phyloP scores from a whole-genome alignment of 2,329 filamentous ascomycete genomes.

The Apiospora arundinis region DNA sequence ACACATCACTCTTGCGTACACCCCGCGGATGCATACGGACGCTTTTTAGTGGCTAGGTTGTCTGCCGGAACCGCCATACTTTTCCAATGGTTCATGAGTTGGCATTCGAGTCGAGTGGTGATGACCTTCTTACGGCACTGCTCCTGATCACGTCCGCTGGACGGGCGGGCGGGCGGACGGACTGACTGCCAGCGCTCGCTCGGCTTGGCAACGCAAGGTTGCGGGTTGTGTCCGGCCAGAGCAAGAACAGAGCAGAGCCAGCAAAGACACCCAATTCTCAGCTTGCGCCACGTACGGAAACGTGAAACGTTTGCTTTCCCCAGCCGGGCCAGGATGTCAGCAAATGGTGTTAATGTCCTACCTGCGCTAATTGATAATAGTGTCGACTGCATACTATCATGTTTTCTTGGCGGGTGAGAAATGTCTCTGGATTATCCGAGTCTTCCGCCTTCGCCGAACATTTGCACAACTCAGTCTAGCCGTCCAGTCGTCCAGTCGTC shows the following conservation, averaged over 20 bases:
- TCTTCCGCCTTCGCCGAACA: not conserved
- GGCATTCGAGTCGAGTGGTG: too few species aligned
- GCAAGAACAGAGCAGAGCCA: not conserved
- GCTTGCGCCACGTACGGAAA: not conserved
- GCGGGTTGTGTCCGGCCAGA: not conserved
- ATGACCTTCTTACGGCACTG: too few species aligned
- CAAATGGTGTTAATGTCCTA: not conserved
- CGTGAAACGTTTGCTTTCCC: not conserved
- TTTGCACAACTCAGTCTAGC: not conserved
- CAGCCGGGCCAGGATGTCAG: not conserved
- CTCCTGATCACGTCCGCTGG: too few species aligned
- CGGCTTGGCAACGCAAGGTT: constrained; percentile 1
- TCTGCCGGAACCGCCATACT: not conserved
- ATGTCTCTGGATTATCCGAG: not conserved
- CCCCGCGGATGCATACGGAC: not conserved
- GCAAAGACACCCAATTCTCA: not conserved
- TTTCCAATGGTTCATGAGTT: not conserved
- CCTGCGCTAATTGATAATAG: not conserved
- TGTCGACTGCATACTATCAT: constrained; percentile 14
- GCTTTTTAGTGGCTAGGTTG: too few species aligned
- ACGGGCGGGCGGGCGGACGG: not conserved
- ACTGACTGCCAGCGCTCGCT: not conserved
- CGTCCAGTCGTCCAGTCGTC: too few species aligned
- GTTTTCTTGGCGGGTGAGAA: constrained; percentile 10
- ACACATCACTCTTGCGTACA: constrained; percentile 4